Base-by-base conservation (phyloP, 768 basidiomycete species). In the Dacryopinax primogenitus region DNA sequence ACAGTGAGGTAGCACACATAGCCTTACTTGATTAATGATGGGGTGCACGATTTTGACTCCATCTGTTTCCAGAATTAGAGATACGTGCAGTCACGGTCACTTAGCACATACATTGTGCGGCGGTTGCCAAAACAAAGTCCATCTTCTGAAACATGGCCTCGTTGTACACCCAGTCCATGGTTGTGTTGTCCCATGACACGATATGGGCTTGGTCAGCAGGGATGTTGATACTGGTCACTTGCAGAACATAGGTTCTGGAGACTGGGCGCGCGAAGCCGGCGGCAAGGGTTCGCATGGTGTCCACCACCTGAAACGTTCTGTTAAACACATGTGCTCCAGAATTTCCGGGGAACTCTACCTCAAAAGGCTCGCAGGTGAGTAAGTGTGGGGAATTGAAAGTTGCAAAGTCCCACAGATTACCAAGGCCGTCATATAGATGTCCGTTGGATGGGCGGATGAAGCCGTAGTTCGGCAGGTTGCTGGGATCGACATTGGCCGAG, bases 141-240 rank as follows among this genome's bases (percentile, higher is more conserved):
- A 58, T 58, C 51, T 58, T 13, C 51, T 58, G 26, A 18, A 58
- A 58, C 51, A 58, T 58, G 30, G 51, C 51, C 26, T 58, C 51
- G 51, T 58, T 58, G 51, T 58, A 58, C 9, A 58, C 51, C 51
- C 51, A 58, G 30, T 58, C 18, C 51, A 58, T 58, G 26, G 13
- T 58, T 6, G 51, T 58, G 51, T 58, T 58, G 51, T 58, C 51
- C 51, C 51, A 58, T 6, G 51, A 58, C 12, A 58, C 51, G 30
- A 58, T 58, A 30, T 58, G 51, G 26, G 51, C 51, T 11, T 58
- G 13, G 51, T 11, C 12, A 30, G 51, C 51, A 32, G 12, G 13
- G 21, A 58, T 58, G 21, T 58, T 28, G 51, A 58, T 58, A 18
- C 51, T 58, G 9, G 51, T 58, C 4, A 58, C 51, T 30, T 58